Base-by-base conservation (phyloP, 176 grass and related monocot genomes). In the Ensete glaucum region DNA sequence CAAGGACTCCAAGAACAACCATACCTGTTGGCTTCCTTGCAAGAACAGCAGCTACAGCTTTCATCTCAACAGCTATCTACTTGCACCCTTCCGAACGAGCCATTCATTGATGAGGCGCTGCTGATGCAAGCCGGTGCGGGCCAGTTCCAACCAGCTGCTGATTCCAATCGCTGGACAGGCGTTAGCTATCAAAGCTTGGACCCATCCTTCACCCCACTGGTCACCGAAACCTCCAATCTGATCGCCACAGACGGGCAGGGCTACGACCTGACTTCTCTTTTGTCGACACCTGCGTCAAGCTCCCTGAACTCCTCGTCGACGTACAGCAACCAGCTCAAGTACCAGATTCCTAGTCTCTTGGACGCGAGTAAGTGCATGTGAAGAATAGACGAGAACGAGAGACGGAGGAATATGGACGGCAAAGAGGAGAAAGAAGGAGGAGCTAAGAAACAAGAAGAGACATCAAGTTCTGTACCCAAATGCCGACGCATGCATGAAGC, bases 281-380 rank as follows among this genome's bases (percentile, higher is more conserved):
- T 91, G 17, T 85, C 83, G 64, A 88, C 89, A 12, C 89, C 89
- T 19, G 84, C 85, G 1, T 91, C 85, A 1, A 83, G 89, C 62
- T 76, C n/a, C 1, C 19, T 88, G 12, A 85, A 75, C 73, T 80
- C 64, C 1, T 60, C 66, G 8, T 75, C 81, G 0, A 62, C 79
- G 7, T 20, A 55, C 72, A 6, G 7, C 15, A 77, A 77, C 73
- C 50, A 72, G 64, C 81, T 85, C 23, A 76, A 79, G 13, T 57
- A 80, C n/a, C 70, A 64, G 64, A 68, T 74, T 62, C 78, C 77
- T 71, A 64, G 67, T n/a, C 64, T 73, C 29, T 57, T 80, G 53
- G 72, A 72, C 81, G 64, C 72, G 19, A 71, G 77, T 24, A 71
- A 76, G 12, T 81, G 71, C 63, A 76, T 85, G 52, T 85, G 76